Evolutionary conservation across 345 rosid species (phyloP), one percentile per base, ranked within the genome.

Genomic region (Noccaea bulbosa): DNA sequence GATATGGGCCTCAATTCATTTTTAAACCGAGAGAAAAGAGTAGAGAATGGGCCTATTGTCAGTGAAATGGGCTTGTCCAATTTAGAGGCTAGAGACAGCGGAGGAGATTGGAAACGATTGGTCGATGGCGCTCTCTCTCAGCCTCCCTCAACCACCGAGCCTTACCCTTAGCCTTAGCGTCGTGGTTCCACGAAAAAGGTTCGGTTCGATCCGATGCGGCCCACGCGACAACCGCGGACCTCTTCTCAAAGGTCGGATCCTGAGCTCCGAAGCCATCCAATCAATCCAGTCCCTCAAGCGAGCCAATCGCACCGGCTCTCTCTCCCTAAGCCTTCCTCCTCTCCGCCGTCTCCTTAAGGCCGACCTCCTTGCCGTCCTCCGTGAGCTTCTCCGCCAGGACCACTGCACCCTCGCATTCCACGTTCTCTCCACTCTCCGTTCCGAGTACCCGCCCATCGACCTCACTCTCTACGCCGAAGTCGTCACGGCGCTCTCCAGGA

Each of bases 231-330:
- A 86, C 67, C 97, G 92, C 5, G 97, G 96, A 34, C 96, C 96
- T 37, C 91, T 91, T 57, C 81, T 91, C 32, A 91, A 85, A 82
- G 98, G 97, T 61, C 83, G 96, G 14, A 82, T 82, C 80, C 71
- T 91, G 22, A 89, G 96, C 87, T 77, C 79, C 1, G 97, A 93
- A 81, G 96, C 98, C 45, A 93, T 93, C 81, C 97, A 87, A 22
- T 89, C 98, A 76, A 78, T 91, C 62, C 98, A 93, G 62, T 74
- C 91, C 71, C 87, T 88, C 14, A 93, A 89, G 59, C 89, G 97
- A 17, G 86, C 95, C 14, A 59, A 74, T 44, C 77, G 75, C 30
- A 50, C 80, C 8, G 77, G 79, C 47, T 51, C 85, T 3, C 14
- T 61, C 46, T 17, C 51, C 65, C 60, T 60, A n/a, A 67, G 65